Evolutionary conservation across 306 rosid genomes (phyloP).

Genomic region (Prunus mongolica): DNA sequence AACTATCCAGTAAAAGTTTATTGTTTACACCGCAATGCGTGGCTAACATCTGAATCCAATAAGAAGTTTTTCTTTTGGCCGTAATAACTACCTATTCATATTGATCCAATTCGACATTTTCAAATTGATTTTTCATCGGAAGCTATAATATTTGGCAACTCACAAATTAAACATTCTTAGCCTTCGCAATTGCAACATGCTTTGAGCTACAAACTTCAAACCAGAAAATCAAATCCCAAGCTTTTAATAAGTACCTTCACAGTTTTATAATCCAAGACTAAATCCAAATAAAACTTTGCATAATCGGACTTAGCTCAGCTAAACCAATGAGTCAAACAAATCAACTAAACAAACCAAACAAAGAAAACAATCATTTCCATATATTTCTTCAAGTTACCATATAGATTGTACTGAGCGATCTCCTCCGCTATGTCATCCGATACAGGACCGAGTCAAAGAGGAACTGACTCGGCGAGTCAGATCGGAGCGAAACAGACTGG

Average conservation of each 20-base stretch:
- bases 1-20: neutral
- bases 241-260: neutral
- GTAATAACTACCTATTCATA: neutral
- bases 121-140: neutral
- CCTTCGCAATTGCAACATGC: neutral
- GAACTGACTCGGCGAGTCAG: constrained; percentile 29
- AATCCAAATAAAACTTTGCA: constrained; percentile 19
- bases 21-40: neutral
- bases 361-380: neutral
- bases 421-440: constrained; percentile 82
- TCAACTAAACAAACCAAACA: constrained; percentile 17
- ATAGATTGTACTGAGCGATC: constrained; percentile 66
- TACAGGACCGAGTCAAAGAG: constrained; percentile 29
- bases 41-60: neutral
- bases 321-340: constrained; percentile 40
- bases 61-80: neutral
- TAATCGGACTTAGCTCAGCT: constrained; percentile 44
- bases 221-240: neutral
- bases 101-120: neutral
- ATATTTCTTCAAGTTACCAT: constrained; percentile 56
- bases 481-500: constrained; percentile 33
- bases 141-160: neutral
- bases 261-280: neutral
- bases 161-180: neutral
- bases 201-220: neutral